Evolutionary conservation across 108 stramenopile genomes (phyloP).

Genomic region (Skeletonema potamos): DNA sequence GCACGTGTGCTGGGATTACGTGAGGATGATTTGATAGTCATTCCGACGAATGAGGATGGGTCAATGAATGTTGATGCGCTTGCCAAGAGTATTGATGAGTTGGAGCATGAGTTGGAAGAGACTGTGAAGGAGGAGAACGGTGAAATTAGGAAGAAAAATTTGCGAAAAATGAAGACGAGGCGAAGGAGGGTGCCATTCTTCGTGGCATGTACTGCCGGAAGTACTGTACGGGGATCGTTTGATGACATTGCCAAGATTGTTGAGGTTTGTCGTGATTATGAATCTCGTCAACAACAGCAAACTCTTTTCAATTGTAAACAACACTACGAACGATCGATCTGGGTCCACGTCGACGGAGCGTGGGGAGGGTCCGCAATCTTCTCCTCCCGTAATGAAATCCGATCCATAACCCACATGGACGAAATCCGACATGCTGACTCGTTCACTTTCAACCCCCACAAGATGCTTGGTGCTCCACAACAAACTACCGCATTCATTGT

Average conservation of each 20-base stretch:
- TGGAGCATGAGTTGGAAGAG: conserved; percentile 20
- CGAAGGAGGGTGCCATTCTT: conserved; percentile 50
- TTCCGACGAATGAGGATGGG: conserved; percentile 39
- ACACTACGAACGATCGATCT: conserved; percentile 28
- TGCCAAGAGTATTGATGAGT: conserved; percentile 20
- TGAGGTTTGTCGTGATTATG: conserved; percentile 38
- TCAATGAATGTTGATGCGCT: conserved; percentile 37
- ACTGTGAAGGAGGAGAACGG: not conserved
- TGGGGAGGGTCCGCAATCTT: conserved; percentile 65
- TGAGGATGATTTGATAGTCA: conserved; percentile 39
- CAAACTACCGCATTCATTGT: conserved; percentile 57
- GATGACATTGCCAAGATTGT: conserved; percentile 53
- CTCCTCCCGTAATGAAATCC: conserved; percentile 24
- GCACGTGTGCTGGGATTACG: conserved; percentile 46
- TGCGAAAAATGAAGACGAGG: not conserved
- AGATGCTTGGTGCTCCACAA: conserved; percentile 62
- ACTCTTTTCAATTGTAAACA: not conserved
- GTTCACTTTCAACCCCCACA: conserved; percentile 66
- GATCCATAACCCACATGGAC: conserved; percentile 33
- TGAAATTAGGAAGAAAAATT: not conserved
- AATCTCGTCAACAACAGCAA: conserved; percentile 6
- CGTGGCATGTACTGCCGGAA: conserved; percentile 55
- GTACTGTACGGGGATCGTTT: conserved; percentile 60
- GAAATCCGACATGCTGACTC: conserved; percentile 47
- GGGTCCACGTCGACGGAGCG: conserved; percentile 66